A percentile compares a stretch with the other conserved stretches of the same genome.
phyloP scores from a whole-genome alignment of 2,329 filamentous ascomycete genomes.

The Aspergillus ochraceus region DNA sequence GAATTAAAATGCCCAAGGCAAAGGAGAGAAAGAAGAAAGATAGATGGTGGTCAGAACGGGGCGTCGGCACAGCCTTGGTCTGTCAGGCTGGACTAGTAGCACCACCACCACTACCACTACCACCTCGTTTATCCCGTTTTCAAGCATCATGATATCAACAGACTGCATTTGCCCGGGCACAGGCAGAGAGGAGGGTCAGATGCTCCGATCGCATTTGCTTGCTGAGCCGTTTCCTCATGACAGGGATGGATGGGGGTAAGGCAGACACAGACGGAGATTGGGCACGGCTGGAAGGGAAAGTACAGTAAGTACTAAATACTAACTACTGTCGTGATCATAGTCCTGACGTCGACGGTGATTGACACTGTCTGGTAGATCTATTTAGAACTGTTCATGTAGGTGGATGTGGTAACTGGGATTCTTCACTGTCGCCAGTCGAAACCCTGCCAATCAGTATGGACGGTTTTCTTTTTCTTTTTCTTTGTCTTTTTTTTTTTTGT shows the following conservation, averaged over 20 bases:
- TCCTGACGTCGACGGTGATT: background rate
- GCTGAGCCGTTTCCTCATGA: background rate
- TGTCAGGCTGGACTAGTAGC: background rate
- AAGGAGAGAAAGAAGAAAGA: background rate
- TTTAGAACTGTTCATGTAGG: background rate
- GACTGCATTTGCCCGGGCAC: background rate
- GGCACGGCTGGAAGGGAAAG: background rate
- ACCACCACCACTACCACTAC: too few species aligned
- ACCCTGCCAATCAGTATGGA: background rate
- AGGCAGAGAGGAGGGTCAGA: background rate
- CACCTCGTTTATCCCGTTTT: background rate
- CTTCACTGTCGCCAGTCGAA: background rate
- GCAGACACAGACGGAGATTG: background rate
- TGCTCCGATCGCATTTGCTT: background rate
- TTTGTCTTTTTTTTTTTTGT: too few species aligned
- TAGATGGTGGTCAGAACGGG: constrained; percentile 10
- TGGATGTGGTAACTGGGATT: background rate
- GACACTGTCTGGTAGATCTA: background rate
- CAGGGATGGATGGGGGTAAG: background rate
- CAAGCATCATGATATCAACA: background rate
- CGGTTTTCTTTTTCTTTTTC: too few species aligned
- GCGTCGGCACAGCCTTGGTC: background rate
- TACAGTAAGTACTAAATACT: background rate
- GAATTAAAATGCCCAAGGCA: background rate
- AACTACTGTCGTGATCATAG: background rate